Percentiles rank a stretch among this genome's conserved stretches.
Evolutionary conservation across 805 yeast species (phyloP).

Genomic region (Candida jianshihensis): DNA sequence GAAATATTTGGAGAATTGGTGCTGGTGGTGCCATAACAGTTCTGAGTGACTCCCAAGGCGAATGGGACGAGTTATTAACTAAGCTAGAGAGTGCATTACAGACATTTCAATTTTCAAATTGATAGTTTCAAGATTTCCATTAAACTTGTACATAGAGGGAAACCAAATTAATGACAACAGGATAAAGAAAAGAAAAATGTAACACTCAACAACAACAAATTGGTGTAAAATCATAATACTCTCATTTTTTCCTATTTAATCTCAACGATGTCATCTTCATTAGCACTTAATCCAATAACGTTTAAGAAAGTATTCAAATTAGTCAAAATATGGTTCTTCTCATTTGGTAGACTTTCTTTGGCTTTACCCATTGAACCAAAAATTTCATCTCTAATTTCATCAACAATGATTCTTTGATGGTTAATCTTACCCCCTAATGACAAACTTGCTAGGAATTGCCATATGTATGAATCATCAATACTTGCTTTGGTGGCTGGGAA

Average conservation of each 20-base stretch:
- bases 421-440: constrained; percentile 85
- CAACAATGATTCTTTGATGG: constrained; percentile 90
- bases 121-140: too few species aligned
- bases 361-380: constrained; percentile 82
- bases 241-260: constrained; percentile 30
- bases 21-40: constrained; percentile 99
- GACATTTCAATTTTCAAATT: constrained; percentile 35
- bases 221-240: not conserved
- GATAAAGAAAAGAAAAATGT: too few species aligned
- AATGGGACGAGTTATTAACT: constrained; percentile 85
- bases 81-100: constrained; percentile 78
- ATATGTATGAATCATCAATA: constrained; percentile 48
- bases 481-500: constrained; percentile 65
- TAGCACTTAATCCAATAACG: constrained; percentile 93
- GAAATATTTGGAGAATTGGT: constrained; percentile 71
- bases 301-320: constrained; percentile 89
- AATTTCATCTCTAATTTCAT: constrained; percentile 88
- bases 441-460: constrained; percentile 95
- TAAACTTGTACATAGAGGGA: too few species aligned
- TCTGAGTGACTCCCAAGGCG: constrained; percentile 73
- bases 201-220: not conserved
- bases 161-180: too few species aligned
- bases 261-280: constrained; percentile 82
- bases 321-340: constrained; percentile 55
- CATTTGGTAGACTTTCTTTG: constrained; percentile 35